These are phyloP conservation scores for Quercus robur DNA, from an alignment of 306 rosid genomes.

Conservation along the genomic window DNA sequence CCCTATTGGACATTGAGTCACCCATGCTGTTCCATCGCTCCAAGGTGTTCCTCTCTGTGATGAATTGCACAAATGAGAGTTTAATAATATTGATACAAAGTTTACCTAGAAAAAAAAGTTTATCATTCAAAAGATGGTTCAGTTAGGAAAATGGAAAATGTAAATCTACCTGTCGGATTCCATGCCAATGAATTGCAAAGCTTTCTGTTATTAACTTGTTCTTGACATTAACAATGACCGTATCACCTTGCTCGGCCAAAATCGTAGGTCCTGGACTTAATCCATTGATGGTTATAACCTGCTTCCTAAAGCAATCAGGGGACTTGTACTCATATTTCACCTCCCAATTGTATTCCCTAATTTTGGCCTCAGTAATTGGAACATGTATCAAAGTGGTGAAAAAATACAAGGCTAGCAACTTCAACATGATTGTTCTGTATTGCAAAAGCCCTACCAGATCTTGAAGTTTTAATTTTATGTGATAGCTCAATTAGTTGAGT, in stretches of 20 bases:
- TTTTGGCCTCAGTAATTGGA: conserved; percentile 40
- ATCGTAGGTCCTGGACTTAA: conserved; percentile 81
- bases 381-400: conserved; percentile 18
- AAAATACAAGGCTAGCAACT: conserved; percentile 30
- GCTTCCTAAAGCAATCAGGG: conserved; percentile 77
- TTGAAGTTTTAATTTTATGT: too few species aligned
- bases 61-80: background rate
- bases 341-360: conserved; percentile 64
- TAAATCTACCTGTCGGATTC: conserved; percentile 65
- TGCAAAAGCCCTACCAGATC: background rate
- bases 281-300: conserved; percentile 74
- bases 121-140: too few species aligned
- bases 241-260: conserved; percentile 69
- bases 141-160: background rate
- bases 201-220: conserved; percentile 65
- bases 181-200: conserved; percentile 92
- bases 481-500: too few species aligned
- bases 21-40: conserved; percentile 93
- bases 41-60: conserved; percentile 82
- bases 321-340: conserved; percentile 65
- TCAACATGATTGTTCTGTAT: background rate
- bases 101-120: too few species aligned
- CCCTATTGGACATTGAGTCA: conserved; percentile 73
- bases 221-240: conserved; percentile 62
- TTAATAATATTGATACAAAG: background rate